These are phyloP conservation scores for Neurospora sublineolata DNA, from an alignment of 495 filamentous ascomycete genomes.

Conservation along the genomic window DNA sequence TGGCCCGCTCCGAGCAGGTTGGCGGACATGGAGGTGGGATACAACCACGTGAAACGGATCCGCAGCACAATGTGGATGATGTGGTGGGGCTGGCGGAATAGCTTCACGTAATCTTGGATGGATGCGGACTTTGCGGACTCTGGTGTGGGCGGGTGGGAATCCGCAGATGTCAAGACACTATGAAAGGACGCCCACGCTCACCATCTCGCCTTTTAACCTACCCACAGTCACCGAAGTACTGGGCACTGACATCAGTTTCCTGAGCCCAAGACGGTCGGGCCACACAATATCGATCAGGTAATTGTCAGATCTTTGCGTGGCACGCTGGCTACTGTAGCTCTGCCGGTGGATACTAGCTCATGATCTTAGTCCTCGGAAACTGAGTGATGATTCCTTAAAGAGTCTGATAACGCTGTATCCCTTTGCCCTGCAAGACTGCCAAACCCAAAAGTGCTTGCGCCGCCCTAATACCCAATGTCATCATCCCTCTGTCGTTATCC, in stretches of 20 bases:
- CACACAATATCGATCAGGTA: neutral
- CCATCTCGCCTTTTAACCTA: neutral
- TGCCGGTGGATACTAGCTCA: neutral
- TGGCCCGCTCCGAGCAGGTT: neutral
- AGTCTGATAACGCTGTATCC: neutral
- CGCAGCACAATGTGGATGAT: neutral
- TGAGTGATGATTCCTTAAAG: neutral
- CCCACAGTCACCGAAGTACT: neutral
- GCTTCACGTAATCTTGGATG: neutral
- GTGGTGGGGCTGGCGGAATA: neutral
- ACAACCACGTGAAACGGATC: neutral
- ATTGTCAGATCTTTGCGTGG: neutral
- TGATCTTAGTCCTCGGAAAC: neutral
- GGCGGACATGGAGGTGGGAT: constrained; percentile 20
- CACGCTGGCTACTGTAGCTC: neutral
- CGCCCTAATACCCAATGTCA: neutral
- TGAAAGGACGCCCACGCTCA: neutral
- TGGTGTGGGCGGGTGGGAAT: neutral
- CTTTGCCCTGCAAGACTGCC: neutral
- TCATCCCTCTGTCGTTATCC: neutral
- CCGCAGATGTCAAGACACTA: neutral
- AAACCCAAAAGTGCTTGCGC: neutral
- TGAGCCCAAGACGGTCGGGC: neutral
- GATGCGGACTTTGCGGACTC: neutral
- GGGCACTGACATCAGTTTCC: neutral